Base-by-base conservation (phyloP, 1,284 basidiomycete species). In the Rhizopogon parksii region DNA sequence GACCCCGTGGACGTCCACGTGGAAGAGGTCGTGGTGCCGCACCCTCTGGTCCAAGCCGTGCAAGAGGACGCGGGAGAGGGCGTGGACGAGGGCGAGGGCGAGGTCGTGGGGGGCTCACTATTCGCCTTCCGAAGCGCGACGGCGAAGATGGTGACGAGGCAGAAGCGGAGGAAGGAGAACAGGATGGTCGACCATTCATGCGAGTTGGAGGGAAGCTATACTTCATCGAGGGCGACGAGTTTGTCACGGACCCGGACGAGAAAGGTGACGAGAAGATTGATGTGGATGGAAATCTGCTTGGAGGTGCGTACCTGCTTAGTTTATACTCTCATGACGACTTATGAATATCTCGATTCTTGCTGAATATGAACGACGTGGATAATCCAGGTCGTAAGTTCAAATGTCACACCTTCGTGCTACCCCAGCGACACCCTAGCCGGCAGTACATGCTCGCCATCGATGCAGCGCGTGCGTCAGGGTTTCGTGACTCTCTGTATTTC, bases 361-460 rank as follows among this genome's bases (percentile, higher is more conserved):
- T 3, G 19, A 19, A 43, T 12, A 6, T 8, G n/a, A 24, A 24
- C 4, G 21, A 15, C 9, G 4, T 24, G 19, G 40, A 24, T 46
- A n/a, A 17, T 56, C 9, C 59, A 93, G 91, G 85, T 39, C 83
- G 95, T 46, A 77, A 80, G 53, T 97, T 92, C 77, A 96, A 95
- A 68, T 82, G 92, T 1, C 75, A 82, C 46, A 95, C 94, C 1
- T 97, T 98, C 64, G 73, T 80, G 12, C 82, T 94, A 1, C 85
- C 91, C 0, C 80, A 80, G 47, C 82, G 95, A 51, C 79, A 97
- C 63, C 85, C 91, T 4, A 80, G 91, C 46, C 81, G 88, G 47
- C 77, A 85, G 55, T 99, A 97, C 72, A 91, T 96, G 79, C 86
- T 99, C 40, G 92, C 95, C 9, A 97, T 99, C 56, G 95, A 99